Conservation (phyloP, 306 rosid genomes). For the cucumber (Cucumis sativus) region Cucumber_9930_V3 NC_026656.2:245501-246000, state of each 20-base stretch:
- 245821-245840: not conserved
- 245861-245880: not conserved
- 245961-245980: slow-evolving; percentile 2
- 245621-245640: slow-evolving; percentile 65
- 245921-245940: too few relatives aligned
- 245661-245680: slow-evolving; percentile 61
- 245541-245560: not conserved
- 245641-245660: slow-evolving; percentile 70
- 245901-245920: too few relatives aligned
- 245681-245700: slow-evolving; percentile 58
- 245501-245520: too few relatives aligned
- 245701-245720: slow-evolving; percentile 97
- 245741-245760: not conserved
- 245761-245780: not conserved
- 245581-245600: slow-evolving; percentile 86
- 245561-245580: not conserved
- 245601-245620: slow-evolving; percentile 90
- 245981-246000: slow-evolving; percentile 65
- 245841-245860: not conserved
- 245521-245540: too few relatives aligned
- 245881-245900: not conserved
- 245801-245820: not conserved
- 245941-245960: too few relatives aligned
- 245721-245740: slow-evolving; percentile 19
- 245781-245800: not conserved